Conservation (phyloP, 1,139 yeast genomes). For the Candida dubliniensis region DNA sequence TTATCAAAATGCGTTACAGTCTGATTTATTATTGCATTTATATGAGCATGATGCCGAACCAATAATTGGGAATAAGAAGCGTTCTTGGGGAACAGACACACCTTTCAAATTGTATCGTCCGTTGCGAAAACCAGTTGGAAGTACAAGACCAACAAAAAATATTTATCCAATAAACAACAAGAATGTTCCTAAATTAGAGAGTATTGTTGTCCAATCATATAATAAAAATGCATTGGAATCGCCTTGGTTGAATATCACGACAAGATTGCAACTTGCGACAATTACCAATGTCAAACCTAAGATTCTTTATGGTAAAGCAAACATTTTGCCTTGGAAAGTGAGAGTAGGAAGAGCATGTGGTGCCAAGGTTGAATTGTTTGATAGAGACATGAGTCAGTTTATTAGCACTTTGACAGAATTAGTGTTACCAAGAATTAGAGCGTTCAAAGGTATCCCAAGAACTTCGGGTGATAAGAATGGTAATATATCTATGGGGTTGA, state of each 20-base stretch:
- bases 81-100: constrained; percentile 86
- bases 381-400: constrained; percentile 85
- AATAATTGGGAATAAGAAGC: constrained; percentile 66
- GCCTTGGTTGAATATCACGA: constrained; percentile 73
- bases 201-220: constrained; percentile 72
- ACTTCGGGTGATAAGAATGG: constrained; percentile 84
- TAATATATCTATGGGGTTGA: constrained; percentile 81
- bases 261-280: constrained; percentile 82
- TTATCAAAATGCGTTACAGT: constrained; percentile 67
- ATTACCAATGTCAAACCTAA: constrained; percentile 87
- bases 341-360: constrained; percentile 93
- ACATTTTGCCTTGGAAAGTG: constrained; percentile 84
- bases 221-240: constrained; percentile 74
- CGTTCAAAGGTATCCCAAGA: constrained; percentile 75
- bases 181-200: constrained; percentile 71
- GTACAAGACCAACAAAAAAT: constrained; percentile 69
- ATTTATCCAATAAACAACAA: constrained; percentile 61
- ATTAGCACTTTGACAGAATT: constrained; percentile 83
- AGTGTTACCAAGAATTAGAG: constrained; percentile 90
- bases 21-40: constrained; percentile 76
- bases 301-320: constrained; percentile 70
- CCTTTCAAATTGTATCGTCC: constrained; percentile 90
- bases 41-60: constrained; percentile 63
- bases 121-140: constrained; percentile 62
- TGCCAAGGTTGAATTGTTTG: constrained; percentile 75